Conservation (phyloP, 2,329 filamentous ascomycete species). For the Shiraia bambusicola region DNA sequence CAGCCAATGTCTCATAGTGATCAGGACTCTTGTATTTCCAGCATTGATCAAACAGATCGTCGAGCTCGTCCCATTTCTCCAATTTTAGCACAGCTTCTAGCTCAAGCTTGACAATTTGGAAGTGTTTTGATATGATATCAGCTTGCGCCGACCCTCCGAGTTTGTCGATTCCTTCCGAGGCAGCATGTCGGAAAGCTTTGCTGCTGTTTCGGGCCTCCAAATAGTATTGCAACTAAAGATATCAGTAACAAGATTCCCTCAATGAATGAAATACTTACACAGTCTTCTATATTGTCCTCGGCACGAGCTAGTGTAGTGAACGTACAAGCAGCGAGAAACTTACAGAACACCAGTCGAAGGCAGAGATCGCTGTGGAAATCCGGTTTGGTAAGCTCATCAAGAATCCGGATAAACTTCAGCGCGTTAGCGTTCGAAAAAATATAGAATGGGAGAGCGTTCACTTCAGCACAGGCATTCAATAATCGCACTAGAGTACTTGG, state of each 20-base stretch:
- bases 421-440: constrained; percentile 2
- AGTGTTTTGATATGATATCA: constrained; percentile 64
- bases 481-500: constrained; percentile 59
- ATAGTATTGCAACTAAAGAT: constrained; percentile 62
- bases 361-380: constrained; percentile 50
- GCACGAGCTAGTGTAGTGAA: constrained; percentile 52
- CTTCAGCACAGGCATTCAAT: constrained; percentile 48
- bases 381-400: constrained; percentile 28
- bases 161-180: constrained; percentile 43
- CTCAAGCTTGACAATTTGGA: constrained; percentile 71
- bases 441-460: constrained; percentile 14
- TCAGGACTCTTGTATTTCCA: constrained; percentile 41
- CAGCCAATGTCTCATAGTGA: constrained; percentile 50
- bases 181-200: constrained; percentile 55
- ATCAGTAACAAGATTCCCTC: constrained; percentile 15
- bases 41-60: constrained; percentile 57
- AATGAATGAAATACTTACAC: constrained; percentile 38
- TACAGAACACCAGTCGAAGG: constrained; percentile 66
- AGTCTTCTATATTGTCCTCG: constrained; percentile 43
- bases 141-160: constrained; percentile 49
- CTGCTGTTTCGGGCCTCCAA: constrained; percentile 62
- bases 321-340: constrained; percentile 62
- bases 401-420: constrained; percentile 45
- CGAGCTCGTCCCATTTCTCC: constrained; percentile 67
- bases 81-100: constrained; percentile 73